Evolutionary conservation across 352 stramenopile genomes (phyloP).

Genomic region (Peronospora destructor): DNA sequence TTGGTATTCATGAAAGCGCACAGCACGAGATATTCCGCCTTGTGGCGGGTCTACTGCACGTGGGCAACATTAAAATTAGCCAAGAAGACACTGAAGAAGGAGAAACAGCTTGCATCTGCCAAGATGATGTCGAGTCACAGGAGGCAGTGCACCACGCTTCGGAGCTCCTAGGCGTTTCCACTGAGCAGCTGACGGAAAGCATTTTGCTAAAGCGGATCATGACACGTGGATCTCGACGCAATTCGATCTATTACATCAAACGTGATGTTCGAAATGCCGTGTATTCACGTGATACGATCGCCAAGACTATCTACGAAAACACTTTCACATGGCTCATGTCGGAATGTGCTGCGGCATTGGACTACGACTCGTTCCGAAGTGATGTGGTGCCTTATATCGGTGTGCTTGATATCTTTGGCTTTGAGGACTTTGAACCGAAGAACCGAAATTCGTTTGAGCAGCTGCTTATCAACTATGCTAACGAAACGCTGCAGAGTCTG

Average conservation of each 20-base stretch:
- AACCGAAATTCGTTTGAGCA: constrained; percentile 90
- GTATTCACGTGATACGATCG: constrained; percentile 83
- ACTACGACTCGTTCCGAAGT: constrained; percentile 75
- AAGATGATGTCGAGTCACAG: constrained; percentile 41
- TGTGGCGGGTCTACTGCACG: constrained; percentile 64
- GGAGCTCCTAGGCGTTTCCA: constrained; percentile 59
- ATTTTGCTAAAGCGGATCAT: constrained; percentile 80
- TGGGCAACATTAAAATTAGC: constrained; percentile 72
- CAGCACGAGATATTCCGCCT: constrained; percentile 73
- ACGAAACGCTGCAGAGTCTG: constrained; percentile 85
- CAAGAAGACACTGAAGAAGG: constrained; percentile 67
- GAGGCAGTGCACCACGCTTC: constrained; percentile 40
- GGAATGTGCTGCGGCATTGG: constrained; percentile 66
- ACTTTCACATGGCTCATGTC: constrained; percentile 87
- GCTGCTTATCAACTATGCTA: constrained; percentile 90
- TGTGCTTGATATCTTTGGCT: constrained; percentile 90
- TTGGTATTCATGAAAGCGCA: constrained; percentile 56
- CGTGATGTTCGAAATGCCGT: constrained; percentile 59
- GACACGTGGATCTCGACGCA: constrained; percentile 60
- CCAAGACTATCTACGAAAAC: constrained; percentile 86
- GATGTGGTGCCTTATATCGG: constrained; percentile 85
- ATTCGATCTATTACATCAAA: constrained; percentile 78
- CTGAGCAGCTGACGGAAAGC: constrained; percentile 56
- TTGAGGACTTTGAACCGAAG: constrained; percentile 86
- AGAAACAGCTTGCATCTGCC: constrained; percentile 56